These are phyloP conservation scores for Fusarium oligoseptatum DNA, from an alignment of 2,329 filamentous ascomycete genomes.

Conservation along the genomic window DNA sequence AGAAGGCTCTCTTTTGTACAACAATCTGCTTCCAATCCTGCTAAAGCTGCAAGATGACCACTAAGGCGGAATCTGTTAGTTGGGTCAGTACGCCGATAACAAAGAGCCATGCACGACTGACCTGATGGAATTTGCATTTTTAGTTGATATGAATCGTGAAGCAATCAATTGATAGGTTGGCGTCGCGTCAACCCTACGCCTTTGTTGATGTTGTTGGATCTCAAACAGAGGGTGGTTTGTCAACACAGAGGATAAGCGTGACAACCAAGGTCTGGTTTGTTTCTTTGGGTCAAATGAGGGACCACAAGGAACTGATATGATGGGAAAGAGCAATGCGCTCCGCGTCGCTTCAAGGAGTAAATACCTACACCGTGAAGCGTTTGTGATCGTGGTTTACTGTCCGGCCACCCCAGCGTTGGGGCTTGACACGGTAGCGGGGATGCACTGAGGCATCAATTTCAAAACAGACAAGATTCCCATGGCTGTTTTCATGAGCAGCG, in stretches of 20 bases:
- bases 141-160: slow-evolving; percentile 7
- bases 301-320: slow-evolving; percentile 5
- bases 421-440: slow-evolving; percentile 54
- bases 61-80: slow-evolving; percentile 13
- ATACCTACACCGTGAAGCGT: slow-evolving; percentile 43
- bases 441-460: slow-evolving; percentile 38
- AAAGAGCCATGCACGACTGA: slow-evolving; percentile 2
- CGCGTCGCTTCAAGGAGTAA: slow-evolving; percentile 39
- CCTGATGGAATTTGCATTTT: slow-evolving; percentile 38
- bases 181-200: neutral
- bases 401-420: slow-evolving; percentile 65
- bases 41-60: slow-evolving; percentile 21
- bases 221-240: neutral
- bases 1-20: slow-evolving; percentile 1
- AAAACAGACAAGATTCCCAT: slow-evolving; percentile 35
- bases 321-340: slow-evolving; percentile 31
- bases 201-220: neutral
- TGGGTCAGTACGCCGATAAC: slow-evolving; percentile 3
- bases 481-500: slow-evolving; percentile 31
- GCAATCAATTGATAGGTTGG: neutral
- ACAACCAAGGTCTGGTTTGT: neutral
- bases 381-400: slow-evolving; percentile 53
- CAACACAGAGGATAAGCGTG: neutral
- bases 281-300: neutral
- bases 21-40: slow-evolving; percentile 11